phyloP scores from a whole-genome alignment of 306 rosid genomes.

The Quercus ilex region DNA sequence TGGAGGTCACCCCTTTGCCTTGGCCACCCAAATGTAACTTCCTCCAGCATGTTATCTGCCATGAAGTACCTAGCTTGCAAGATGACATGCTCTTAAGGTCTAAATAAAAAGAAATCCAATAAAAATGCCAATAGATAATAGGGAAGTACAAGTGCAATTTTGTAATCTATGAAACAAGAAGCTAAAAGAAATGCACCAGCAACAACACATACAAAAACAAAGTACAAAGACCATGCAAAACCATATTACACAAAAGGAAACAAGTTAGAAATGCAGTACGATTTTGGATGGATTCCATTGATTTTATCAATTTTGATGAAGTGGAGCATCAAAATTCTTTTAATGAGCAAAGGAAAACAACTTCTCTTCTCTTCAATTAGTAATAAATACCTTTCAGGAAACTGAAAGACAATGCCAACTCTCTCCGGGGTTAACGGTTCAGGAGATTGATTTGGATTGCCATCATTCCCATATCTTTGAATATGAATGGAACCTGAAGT shows the following conservation, averaged over 20 bases:
- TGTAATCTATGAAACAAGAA: slow-evolving; percentile 1
- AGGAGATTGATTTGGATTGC: slow-evolving; percentile 52
- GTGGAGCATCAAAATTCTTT: background rate
- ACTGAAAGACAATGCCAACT: slow-evolving; percentile 93
- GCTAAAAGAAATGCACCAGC: background rate
- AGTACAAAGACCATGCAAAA: background rate
- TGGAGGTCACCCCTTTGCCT: slow-evolving; percentile 62
- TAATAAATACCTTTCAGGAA: slow-evolving; percentile 80
- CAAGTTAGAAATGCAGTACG: background rate
- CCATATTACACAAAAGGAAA: background rate
- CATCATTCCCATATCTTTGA: slow-evolving; percentile 68
- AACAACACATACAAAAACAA: slow-evolving; percentile 1
- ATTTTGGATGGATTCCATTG: background rate
- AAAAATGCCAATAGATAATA: background rate
- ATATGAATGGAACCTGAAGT: slow-evolving; percentile 75
- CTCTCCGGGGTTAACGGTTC: slow-evolving; percentile 63
- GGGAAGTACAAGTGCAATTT: background rate
- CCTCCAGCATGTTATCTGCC: slow-evolving; percentile 84
- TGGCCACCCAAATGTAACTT: slow-evolving; percentile 98
- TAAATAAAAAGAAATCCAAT: background rate
- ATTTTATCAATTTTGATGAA: background rate
- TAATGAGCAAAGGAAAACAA: slow-evolving; percentile 12
- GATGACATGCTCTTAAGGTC: background rate
- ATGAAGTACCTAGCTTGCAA: slow-evolving; percentile 69
- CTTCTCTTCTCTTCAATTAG: slow-evolving; percentile 2